Conservation (phyloP, 2,329 filamentous ascomycete genomes). For the Aureobasidium sp. region DNA sequence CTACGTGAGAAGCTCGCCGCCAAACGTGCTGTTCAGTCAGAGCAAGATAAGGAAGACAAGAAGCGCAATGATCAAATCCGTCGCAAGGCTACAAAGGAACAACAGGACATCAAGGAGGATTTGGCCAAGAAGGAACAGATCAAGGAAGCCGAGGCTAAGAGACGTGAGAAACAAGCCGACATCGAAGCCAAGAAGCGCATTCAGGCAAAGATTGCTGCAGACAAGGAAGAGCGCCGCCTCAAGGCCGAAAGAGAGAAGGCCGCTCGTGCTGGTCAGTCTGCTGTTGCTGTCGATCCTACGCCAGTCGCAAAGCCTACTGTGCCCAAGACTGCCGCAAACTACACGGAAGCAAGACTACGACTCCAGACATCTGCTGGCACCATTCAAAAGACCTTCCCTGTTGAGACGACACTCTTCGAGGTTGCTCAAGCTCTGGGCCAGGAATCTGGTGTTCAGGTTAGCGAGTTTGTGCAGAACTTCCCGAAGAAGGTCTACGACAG, state of each 20-base stretch:
- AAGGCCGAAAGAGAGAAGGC: conserved; percentile 84
- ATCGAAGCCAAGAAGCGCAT: conserved; percentile 79
- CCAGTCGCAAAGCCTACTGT: conserved; percentile 40
- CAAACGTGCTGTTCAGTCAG: conserved; percentile 61
- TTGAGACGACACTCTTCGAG: conserved; percentile 88
- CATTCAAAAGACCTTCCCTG: conserved; percentile 78
- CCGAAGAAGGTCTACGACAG: conserved; percentile 68
- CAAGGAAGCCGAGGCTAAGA: conserved; percentile 81
- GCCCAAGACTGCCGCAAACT: conserved; percentile 58
- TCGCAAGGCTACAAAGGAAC: conserved; percentile 81
- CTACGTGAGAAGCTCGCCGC: conserved; percentile 62
- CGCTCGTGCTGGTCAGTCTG: conserved; percentile 24
- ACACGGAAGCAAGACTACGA: conserved; percentile 72
- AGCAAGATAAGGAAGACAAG: conserved; percentile 69
- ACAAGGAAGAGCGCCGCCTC: conserved; percentile 79
- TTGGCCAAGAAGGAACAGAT: conserved; percentile 80
- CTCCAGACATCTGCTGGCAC: conserved; percentile 70
- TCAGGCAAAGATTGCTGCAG: conserved; percentile 86
- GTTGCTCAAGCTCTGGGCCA: conserved; percentile 66
- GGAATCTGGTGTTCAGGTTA: conserved; percentile 62
- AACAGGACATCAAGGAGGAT: conserved; percentile 83
- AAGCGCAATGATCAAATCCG: conserved; percentile 81
- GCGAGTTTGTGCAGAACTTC: conserved; percentile 77
- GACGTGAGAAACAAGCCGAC: conserved; percentile 79
- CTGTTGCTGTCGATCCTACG: conserved; percentile 33